Conservation (phyloP, 2,329 filamentous ascomycete species). For the Niveomyces coronatus region DNA sequence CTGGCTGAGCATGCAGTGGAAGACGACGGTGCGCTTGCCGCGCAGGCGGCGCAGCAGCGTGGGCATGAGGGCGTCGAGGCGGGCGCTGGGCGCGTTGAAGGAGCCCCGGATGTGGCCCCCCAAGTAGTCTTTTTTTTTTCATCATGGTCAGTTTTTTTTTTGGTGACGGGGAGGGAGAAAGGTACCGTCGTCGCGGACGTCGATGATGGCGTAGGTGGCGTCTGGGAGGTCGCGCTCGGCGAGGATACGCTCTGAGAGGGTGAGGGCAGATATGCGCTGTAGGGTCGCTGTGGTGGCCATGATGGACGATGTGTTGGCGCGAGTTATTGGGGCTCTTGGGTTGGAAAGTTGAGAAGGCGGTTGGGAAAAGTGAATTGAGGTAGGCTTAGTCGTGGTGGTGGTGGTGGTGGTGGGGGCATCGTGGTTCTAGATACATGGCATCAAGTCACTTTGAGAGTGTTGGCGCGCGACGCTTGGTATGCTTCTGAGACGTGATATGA, state of each 20-base stretch:
- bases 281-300: constrained; percentile 52
- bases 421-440: no score
- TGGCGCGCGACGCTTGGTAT: no score
- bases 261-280: constrained; percentile 55
- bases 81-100: constrained; percentile 61
- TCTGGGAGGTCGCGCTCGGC: constrained; percentile 31
- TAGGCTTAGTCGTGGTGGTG: no score
- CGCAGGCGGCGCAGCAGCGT: constrained; percentile 70
- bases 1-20: constrained; percentile 89
- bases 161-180: constrained; percentile 6
- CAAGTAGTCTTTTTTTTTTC: constrained; percentile 55
- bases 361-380: background rate
- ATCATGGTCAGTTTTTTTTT: background rate
- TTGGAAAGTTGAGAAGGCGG: no score
- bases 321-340: no score
- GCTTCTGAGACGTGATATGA: no score
- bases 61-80: constrained; percentile 67
- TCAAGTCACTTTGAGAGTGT: no score
- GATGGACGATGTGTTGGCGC: no score
- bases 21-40: constrained; percentile 75
- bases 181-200: constrained; percentile 76
- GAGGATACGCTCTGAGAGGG: constrained; percentile 57
- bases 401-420: no score
- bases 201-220: constrained; percentile 60
- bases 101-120: constrained; percentile 80